Conservation (phyloP, 805 yeast species). For the Suhomyces sp. region DNA sequence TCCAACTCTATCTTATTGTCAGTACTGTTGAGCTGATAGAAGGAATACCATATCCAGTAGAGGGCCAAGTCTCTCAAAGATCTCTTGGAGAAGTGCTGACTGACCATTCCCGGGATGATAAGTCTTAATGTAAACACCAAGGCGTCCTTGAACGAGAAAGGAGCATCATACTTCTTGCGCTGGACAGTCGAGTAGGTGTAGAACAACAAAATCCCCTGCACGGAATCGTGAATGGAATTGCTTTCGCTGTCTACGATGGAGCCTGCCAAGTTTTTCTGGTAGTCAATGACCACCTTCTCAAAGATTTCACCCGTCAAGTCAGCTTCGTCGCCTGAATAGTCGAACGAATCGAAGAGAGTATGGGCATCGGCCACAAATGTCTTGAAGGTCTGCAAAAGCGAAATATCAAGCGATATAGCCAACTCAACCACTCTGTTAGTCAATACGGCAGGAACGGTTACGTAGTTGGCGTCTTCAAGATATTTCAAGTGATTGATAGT, state of each 20-base stretch:
- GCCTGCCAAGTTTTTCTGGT: conserved; percentile 31
- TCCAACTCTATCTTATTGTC: conserved; percentile 24
- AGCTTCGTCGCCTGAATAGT: conserved; percentile 19
- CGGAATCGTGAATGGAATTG: conserved; percentile 27
- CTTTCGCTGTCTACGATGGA: conserved; percentile 25
- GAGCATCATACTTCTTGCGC: background rate
- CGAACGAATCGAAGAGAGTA: conserved; percentile 37
- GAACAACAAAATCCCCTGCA: conserved; percentile 22
- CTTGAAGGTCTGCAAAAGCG: conserved; percentile 42
- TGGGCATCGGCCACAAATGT: conserved; percentile 36
- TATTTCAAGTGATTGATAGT: conserved; percentile 19
- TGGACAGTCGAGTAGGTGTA: conserved; percentile 13
- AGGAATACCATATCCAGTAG: conserved; percentile 40
- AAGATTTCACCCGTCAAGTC: conserved; percentile 38
- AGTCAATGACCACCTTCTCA: conserved; percentile 38
- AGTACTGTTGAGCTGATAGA: conserved; percentile 18
- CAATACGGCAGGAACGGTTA: background rate
- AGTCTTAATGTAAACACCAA: conserved; percentile 23
- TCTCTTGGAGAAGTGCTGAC: conserved; percentile 16
- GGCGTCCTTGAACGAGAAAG: conserved; percentile 17
- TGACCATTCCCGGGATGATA: conserved; percentile 36
- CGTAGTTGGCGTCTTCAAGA: conserved; percentile 5
- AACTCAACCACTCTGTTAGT: conserved; percentile 34
- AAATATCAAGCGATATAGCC: conserved; percentile 65
- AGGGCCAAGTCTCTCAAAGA: conserved; percentile 27